phyloP scores from a whole-genome alignment of 805 yeast species.

The Saccharomyces jurei region DNA sequence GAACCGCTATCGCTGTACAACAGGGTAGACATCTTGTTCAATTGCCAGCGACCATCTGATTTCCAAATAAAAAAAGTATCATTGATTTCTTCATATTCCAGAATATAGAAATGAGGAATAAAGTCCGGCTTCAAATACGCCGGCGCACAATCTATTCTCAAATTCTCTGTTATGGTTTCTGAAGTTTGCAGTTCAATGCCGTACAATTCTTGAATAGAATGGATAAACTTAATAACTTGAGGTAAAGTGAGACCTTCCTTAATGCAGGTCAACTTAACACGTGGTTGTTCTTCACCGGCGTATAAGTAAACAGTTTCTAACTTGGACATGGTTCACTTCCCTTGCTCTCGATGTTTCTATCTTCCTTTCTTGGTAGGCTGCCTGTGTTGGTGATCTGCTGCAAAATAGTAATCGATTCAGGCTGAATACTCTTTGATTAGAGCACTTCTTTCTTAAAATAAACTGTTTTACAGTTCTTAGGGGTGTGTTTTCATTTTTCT shows the following conservation, averaged over 20 bases:
- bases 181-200: slow-evolving; percentile 18
- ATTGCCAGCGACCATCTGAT: slow-evolving; percentile 22
- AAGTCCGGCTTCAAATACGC: slow-evolving; percentile 4
- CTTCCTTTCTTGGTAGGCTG: not conserved
- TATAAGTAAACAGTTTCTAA: slow-evolving; percentile 20
- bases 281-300: slow-evolving; percentile 20
- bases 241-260: slow-evolving; percentile 7
- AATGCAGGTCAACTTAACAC: slow-evolving; percentile 20
- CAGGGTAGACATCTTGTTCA: slow-evolving; percentile 14
- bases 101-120: slow-evolving; percentile 19
- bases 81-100: slow-evolving; percentile 21
- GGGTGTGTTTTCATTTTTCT: not conserved
- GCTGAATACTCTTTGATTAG: not conserved
- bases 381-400: not conserved
- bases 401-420: not conserved
- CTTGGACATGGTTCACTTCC: slow-evolving; percentile 2
- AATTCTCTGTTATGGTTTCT: slow-evolving; percentile 26
- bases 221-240: slow-evolving; percentile 14
- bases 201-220: slow-evolving; percentile 21
- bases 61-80: slow-evolving; percentile 22
- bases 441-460: not conserved
- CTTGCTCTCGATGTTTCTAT: not conserved
- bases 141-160: slow-evolving; percentile 18
- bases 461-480: not conserved
- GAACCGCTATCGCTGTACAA: slow-evolving; percentile 7